Percentiles rank a stretch among this genome's conserved stretches.
Conservation (phyloP, 352 stramenopile species). For the Pythium phragmiticola region DNA sequence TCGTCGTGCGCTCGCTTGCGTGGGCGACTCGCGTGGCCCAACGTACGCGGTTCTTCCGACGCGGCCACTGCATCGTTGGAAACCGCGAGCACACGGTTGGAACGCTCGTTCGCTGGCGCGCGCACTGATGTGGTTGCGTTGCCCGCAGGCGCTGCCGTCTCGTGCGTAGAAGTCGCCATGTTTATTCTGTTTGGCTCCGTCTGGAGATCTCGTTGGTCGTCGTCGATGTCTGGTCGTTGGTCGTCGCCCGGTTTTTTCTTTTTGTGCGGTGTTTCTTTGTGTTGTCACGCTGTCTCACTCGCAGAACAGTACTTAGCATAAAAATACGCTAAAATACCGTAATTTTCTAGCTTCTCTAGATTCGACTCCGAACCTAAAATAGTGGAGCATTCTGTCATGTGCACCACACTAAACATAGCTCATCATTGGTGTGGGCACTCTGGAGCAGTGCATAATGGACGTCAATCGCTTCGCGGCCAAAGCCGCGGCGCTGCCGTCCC, state of each 20-base stretch:
- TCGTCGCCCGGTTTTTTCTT: neutral
- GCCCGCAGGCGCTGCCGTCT: neutral
- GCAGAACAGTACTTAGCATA: neutral
- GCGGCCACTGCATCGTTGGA: neutral
- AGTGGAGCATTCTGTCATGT: neutral
- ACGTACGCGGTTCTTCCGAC: neutral
- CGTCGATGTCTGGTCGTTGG: neutral
- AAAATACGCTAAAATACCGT: neutral
- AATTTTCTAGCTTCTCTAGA: neutral
- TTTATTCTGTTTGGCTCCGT: neutral
- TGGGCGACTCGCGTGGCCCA: neutral
- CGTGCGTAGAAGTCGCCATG: conserved; percentile 11
- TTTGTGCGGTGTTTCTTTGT: neutral
- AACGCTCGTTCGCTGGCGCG: neutral
- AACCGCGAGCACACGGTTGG: neutral
- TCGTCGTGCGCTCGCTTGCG: conserved; percentile 12
- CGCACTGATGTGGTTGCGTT: neutral
- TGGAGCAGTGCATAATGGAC: neutral
- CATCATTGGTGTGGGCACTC: neutral
- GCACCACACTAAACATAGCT: neutral
- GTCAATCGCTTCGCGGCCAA: neutral
- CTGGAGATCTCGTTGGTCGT: conserved; percentile 6
- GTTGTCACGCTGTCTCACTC: conserved; percentile 9
- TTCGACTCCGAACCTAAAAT: neutral
- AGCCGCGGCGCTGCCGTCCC: neutral